These are phyloP conservation scores for Cicer chorassanicum DNA, from an alignment of 306 rosid genomes.

Conservation along the genomic window DNA sequence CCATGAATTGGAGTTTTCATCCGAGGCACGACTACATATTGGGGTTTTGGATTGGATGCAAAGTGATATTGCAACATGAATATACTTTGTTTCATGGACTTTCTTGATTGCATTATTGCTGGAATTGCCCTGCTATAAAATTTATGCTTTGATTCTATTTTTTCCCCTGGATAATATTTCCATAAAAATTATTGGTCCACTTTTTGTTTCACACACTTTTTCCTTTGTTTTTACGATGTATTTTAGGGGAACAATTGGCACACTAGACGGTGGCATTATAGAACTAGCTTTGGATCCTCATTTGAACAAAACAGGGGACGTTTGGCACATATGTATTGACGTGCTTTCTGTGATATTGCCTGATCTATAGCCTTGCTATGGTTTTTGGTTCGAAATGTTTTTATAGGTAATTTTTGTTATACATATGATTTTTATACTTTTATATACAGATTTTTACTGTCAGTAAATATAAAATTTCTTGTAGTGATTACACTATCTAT, in stretches of 20 bases:
- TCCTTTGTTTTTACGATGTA: conserved; percentile 37
- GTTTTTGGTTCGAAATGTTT: conserved; percentile 36
- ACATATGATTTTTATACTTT: too few species aligned
- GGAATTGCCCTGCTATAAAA: conserved; percentile 1
- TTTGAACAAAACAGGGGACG: conserved; percentile 85
- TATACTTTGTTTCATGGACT: conserved; percentile 19
- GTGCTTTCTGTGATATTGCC: conserved; percentile 55
- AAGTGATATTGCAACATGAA: conserved; percentile 30
- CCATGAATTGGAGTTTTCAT: conserved; percentile 31
- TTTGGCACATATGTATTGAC: conserved; percentile 91
- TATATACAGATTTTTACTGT: too few species aligned
- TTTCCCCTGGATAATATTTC: not conserved
- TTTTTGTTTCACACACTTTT: conserved; percentile 26
- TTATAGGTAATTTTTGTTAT: too few species aligned
- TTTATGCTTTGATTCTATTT: conserved; percentile 16
- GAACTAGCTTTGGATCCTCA: conserved; percentile 78
- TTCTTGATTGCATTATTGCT: conserved; percentile 24
- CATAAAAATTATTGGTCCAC: conserved; percentile 1
- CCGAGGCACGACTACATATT: conserved; percentile 21
- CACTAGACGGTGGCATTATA: conserved; percentile 62
- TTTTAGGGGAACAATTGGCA: conserved; percentile 50
- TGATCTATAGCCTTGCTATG: conserved; percentile 11
- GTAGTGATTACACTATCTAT: too few species aligned
- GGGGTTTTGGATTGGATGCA: conserved; percentile 11
- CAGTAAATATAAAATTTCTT: too few species aligned